A percentile compares a stretch with the other conserved stretches of the same genome.
Evolutionary conservation across 2,329 filamentous ascomycete species (phyloP).

Genomic region (Fusarium armeniacum): DNA sequence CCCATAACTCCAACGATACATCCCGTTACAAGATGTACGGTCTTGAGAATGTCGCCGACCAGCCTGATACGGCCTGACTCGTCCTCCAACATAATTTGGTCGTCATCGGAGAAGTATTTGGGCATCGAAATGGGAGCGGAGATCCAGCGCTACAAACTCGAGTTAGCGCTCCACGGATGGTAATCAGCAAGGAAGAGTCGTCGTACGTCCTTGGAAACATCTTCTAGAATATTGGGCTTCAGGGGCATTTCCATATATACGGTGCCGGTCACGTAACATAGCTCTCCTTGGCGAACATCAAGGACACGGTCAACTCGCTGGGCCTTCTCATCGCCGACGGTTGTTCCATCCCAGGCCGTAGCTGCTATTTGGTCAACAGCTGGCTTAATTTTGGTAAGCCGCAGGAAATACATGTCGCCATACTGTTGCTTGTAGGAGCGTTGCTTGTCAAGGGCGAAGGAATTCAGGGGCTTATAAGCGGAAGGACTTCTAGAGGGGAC

Average conservation of each 20-base stretch:
- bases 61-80: conserved; percentile 90
- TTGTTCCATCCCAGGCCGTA: conserved; percentile 82
- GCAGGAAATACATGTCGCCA: conserved; percentile 97
- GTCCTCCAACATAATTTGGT: conserved; percentile 91
- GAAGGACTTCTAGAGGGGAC: conserved; percentile 67
- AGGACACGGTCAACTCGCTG: conserved; percentile 87
- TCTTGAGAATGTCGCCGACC: conserved; percentile 76
- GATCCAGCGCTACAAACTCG: conserved; percentile 79
- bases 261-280: conserved; percentile 95
- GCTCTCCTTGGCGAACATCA: conserved; percentile 93
- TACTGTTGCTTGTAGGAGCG: conserved; percentile 93
- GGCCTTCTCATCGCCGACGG: conserved; percentile 82
- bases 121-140: conserved; percentile 81
- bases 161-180: conserved; percentile 13
- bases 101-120: conserved; percentile 79
- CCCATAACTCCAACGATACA: conserved; percentile 95
- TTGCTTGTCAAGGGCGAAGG: conserved; percentile 78
- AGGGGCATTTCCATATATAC: conserved; percentile 97
- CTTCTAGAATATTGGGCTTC: conserved; percentile 96
- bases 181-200: not conserved
- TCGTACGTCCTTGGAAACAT: conserved; percentile 89
- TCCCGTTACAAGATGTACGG: conserved; percentile 85
- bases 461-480: conserved; percentile 79
- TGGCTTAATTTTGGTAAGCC: conserved; percentile 88
- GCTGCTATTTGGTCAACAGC: conserved; percentile 80